Evolutionary conservation across 768 basidiomycete genomes (phyloP).

Genomic region (Trametes punicea): DNA sequence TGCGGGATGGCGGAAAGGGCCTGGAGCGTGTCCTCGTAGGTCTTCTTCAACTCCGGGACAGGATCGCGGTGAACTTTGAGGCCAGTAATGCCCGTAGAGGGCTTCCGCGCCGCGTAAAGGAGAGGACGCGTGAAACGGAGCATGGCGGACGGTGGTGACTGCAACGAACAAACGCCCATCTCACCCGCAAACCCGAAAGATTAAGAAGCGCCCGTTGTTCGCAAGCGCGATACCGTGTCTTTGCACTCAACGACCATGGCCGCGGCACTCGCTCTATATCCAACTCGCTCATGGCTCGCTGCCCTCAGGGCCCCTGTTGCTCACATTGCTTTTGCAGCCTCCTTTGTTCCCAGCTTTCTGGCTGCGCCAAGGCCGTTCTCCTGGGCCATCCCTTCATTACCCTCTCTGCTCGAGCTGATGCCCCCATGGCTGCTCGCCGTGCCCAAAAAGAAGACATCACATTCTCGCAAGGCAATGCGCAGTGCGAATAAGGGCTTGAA

Average conservation of each 20-base stretch:
- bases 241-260: conserved; percentile 35
- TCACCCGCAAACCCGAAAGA: background rate
- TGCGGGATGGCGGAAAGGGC: conserved; percentile 68
- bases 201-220: background rate
- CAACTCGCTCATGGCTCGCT: conserved; percentile 25
- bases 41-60: conserved; percentile 69
- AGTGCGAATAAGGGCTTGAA: conserved; percentile 92
- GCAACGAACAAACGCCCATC: background rate
- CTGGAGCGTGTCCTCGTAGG: conserved; percentile 76
- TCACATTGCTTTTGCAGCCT: conserved; percentile 22
- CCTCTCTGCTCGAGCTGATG: conserved; percentile 65
- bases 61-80: conserved; percentile 83
- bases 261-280: conserved; percentile 35
- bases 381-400: conserved; percentile 40
- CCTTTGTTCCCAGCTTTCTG: conserved; percentile 23
- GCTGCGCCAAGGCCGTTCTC: conserved; percentile 30
- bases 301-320: conserved; percentile 24
- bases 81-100: conserved; percentile 84
- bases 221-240: conserved; percentile 6
- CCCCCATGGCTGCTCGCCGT: conserved; percentile 89
- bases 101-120: conserved; percentile 59
- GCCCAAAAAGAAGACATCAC: conserved; percentile 90
- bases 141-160: conserved; percentile 44
- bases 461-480: conserved; percentile 94
- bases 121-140: conserved; percentile 75